Evolutionary conservation across 495 filamentous ascomycete species (phyloP), one percentile per base, ranked within the genome.

Genomic region (Hypomontagnella monticulosa): DNA sequence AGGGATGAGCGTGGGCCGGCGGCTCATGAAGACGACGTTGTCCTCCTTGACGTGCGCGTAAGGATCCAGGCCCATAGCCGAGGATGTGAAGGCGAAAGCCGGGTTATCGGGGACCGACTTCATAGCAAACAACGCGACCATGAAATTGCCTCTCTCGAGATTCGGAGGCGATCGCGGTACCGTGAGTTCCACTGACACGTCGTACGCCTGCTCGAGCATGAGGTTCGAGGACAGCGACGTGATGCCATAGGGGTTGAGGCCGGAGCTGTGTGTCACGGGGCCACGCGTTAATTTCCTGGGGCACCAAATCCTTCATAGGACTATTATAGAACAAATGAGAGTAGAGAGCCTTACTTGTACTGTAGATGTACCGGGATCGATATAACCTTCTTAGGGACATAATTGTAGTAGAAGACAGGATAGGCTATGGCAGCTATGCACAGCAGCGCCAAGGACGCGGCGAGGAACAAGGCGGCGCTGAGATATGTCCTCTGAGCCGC

Each of bases 81-180:
- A 32, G 38, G 33, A 52, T 4, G 51, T 41, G 32, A 54, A 62
- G 6, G 66, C 27, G 15, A 72, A 61, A 0, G 69, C 69, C 8
- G 69, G 69, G 37, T 72, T 72, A 0, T 70, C 67, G 5, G 72
- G 68, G 44, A 82, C 75, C 73, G 12, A 76, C 32, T 52, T 75
- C 36, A 44, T 70, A 54, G 27, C 71, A 76, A 75, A 78, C n/a
- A 97, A 78, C 49, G 92, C 87, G 11, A 97, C 78, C 93, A 98
- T 98, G 82, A 98, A 98, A 77, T 97, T 97, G 16, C 94, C 95
- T 23, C 73, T 76, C 6, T 73, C 78, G 15, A 86, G 70, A 71
- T 92, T 92, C 1, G 72, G 38, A 0, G 82, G 85, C 4, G 85
- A 87, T 12, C 83, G 80, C 3, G 90, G 90, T 3, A 93, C 66